Conservation (phyloP, 2,329 filamentous ascomycete genomes). For the Nemania sp. region DNA sequence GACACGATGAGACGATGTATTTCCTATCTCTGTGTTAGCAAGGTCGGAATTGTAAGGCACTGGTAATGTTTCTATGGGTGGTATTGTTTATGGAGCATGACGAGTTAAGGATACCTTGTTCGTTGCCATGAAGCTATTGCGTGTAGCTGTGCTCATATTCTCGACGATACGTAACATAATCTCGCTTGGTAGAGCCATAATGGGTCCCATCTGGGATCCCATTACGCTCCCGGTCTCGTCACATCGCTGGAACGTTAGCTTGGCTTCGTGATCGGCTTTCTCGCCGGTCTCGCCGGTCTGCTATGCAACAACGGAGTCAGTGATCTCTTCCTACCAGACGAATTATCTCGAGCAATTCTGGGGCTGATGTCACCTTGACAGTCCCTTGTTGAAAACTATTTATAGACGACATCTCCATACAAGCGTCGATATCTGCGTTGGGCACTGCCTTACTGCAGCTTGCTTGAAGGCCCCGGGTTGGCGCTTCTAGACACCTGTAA, state of each 20-base stretch:
- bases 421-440: no score
- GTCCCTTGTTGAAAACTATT: background rate
- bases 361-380: background rate
- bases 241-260: background rate
- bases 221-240: background rate
- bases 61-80: background rate
- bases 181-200: conserved; percentile 22
- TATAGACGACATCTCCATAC: background rate
- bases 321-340: background rate
- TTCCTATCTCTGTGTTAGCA: conserved; percentile 17
- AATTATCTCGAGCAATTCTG: background rate
- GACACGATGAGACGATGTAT: conserved; percentile 9
- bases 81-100: background rate
- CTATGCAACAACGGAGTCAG: background rate
- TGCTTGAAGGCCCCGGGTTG: no score
- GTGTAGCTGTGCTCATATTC: conserved; percentile 27
- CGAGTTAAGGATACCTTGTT: conserved; percentile 29
- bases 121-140: conserved; percentile 24
- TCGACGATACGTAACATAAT: conserved; percentile 31
- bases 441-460: no score
- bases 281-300: background rate
- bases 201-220: background rate
- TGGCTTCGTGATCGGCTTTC: background rate
- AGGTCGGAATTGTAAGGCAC: background rate
- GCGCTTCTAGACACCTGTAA: no score